phyloP scores from a whole-genome alignment of 208 protist genomes.

The Angomonas ambiguus region DNA sequence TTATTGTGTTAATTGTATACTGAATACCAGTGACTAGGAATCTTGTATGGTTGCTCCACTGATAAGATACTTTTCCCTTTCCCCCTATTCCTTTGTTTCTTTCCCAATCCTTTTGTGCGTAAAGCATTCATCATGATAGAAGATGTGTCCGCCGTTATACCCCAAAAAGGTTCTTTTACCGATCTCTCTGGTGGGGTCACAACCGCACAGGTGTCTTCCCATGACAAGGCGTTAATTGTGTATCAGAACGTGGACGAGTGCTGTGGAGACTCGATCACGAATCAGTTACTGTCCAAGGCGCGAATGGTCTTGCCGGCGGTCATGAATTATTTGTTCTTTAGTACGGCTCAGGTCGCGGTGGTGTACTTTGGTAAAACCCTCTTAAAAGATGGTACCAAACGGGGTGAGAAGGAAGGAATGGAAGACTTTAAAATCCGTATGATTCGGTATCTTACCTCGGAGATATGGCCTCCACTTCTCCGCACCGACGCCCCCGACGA shows the following conservation, averaged over 20 bases:
- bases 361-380: constrained; percentile 63
- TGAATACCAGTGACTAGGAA: too few species aligned
- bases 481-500: constrained; percentile 65
- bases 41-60: too few species aligned
- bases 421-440: constrained; percentile 67
- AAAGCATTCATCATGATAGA: constrained; percentile 23
- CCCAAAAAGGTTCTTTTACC: constrained; percentile 6
- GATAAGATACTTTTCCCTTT: neutral
- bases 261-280: constrained; percentile 18
- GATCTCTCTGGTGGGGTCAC: constrained; percentile 12
- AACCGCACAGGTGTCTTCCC: neutral
- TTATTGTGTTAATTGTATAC: neutral
- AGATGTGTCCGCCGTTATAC: constrained; percentile 12
- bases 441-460: constrained; percentile 49
- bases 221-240: constrained; percentile 33
- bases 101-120: constrained; percentile 18
- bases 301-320: constrained; percentile 46
- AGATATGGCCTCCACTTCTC: constrained; percentile 62
- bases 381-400: constrained; percentile 19
- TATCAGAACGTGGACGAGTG: constrained; percentile 43
- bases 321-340: constrained; percentile 70
- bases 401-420: constrained; percentile 39
- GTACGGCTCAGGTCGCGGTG: constrained; percentile 34
- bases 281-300: constrained; percentile 35
- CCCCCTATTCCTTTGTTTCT: neutral